Base-by-base conservation (phyloP, 129 eudicot genomes). In the Rutidosis leptorrhynchoides region DNA sequence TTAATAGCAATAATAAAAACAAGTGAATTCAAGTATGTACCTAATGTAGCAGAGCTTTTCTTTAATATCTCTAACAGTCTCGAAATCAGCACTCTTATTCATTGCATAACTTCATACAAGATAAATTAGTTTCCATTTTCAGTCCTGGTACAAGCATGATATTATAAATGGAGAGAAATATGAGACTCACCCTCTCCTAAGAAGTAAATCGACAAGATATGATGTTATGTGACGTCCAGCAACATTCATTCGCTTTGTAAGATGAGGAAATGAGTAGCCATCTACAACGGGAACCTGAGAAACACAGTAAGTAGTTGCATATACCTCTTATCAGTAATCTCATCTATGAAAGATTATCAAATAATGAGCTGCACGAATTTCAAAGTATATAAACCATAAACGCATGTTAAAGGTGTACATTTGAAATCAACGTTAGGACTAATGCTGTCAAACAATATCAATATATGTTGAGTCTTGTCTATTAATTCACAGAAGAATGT, bases 191-290 rank as follows among this genome's bases (percentile, higher is more conserved):
- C 99, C 99, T 81, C 96, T 85, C 23, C 99, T 87, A 67, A 74
- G 82, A 60, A 93, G 95, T 77, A 93, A 82, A 83, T 93, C 99
- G 70, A 89, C 96, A 57, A 93, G 95, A 81, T 93, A 93, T 62
- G 99, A 80, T 42, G 99, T 93, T 75, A 93, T 93, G 75, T 93
- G 96, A 37, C 99, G 86, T 53, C 99, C 99, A 63, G 96, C 99
- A 56, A 89, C 95, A 72, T 93, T 93, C 99, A 93, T 93, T 75
- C 99, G 77, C 75, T 93, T 93, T 19, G 99, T 93, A 61, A 93
- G 96, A 84, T 93, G 99, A 53, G 99, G 99, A 32, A 93, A 93
- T 67, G 99, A 93, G 87, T 93, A 93, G 69, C 99, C 99, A 82
- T 93, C 99, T 69, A 93, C 99, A 78, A 93, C 99, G 1, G 99